Base-by-base conservation (phyloP, 371 early-diverging fungal species). In the Encephalitozoon cuniculi region DNA sequence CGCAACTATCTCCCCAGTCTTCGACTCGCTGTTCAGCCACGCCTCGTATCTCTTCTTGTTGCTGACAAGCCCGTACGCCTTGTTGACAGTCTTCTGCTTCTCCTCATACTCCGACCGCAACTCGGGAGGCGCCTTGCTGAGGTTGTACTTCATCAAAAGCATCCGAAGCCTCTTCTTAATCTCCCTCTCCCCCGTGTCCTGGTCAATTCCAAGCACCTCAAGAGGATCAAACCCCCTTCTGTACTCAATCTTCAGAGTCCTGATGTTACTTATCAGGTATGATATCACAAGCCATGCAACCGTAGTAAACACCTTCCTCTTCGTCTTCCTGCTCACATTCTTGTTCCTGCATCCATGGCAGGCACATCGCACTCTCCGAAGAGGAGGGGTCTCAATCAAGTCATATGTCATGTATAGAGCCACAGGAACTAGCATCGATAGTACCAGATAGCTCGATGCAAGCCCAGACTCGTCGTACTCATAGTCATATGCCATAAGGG, bases 381-480 rank as follows among this genome's bases (percentile, higher is more conserved):
- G 43, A 7, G 9, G 18, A 9, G 23, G 23, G n/a, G 30, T 49
- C 26, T n/a, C 39, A 23, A 64, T 18, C 23, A 64, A 21, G n/a
- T 5, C 34, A 64, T 67, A 77, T 2, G 55, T 52, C 30, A 68
- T 26, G 34, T 70, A 76, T 12, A 79, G 8, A 11, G 71, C 40
- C 9, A 79, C 26, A 11, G 81, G 81, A 6, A 79, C 12, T 6
- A 79, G 41, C 30, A 79, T 55, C 18, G 77, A 76, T 32, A 83
- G 59, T 6, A 77, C 15, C 12, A 83, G 32, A 46, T 79, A 83
- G 43, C 79, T 79, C n/a, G 75, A 64, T 15, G 79, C 67, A n/a
- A 83, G 69, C 0, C 83, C 83, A 30, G 72, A 68, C n/a, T 81
- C 77, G 51, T 83, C 83, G 63, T 79, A 82, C 51, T 77, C 44